Evolutionary conservation across 805 yeast species (phyloP).

Genomic region (Metschnikowia cerradonensis): DNA sequence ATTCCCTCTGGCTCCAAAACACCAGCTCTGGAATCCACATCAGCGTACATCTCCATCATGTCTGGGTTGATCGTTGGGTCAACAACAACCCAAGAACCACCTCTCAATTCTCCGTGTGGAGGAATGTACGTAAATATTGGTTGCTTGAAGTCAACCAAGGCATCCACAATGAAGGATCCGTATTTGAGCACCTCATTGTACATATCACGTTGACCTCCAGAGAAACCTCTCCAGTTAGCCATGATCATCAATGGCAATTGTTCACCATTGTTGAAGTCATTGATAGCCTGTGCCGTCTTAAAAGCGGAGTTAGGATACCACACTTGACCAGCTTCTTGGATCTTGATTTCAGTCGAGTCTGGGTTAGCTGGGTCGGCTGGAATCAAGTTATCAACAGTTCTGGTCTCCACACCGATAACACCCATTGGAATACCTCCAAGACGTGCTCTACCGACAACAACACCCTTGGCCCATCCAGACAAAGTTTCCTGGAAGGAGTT

Average conservation of each 20-base stretch:
- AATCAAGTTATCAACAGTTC: slow-evolving; percentile 78
- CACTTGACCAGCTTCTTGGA: slow-evolving; percentile 98
- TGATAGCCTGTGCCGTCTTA: slow-evolving; percentile 98
- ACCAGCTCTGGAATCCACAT: slow-evolving; percentile 93
- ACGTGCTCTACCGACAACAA: slow-evolving; percentile 97
- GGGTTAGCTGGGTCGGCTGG: slow-evolving; percentile 99
- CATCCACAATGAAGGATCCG: slow-evolving; percentile 96
- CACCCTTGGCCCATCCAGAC: slow-evolving; percentile 98
- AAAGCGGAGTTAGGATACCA: slow-evolving; percentile 99
- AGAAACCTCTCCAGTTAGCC: slow-evolving; percentile 99
- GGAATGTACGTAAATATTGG: slow-evolving; percentile 97
- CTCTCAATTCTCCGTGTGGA: slow-evolving; percentile 97
- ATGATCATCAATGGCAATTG: slow-evolving; percentile 94
- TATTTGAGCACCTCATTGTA: slow-evolving; percentile 95
- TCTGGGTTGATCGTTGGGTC: slow-evolving; percentile 96
- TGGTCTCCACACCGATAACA: slow-evolving; percentile 93
- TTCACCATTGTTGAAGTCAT: slow-evolving; percentile 97
- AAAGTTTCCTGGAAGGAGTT: slow-evolving; percentile 93
- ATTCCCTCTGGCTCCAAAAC: slow-evolving; percentile 98
- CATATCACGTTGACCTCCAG: slow-evolving; percentile 99
- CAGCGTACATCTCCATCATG: slow-evolving; percentile 99
- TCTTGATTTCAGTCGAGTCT: slow-evolving; percentile 77
- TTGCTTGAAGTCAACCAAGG: slow-evolving; percentile 91
- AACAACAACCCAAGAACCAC: slow-evolving; percentile 99
- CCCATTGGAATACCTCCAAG: slow-evolving; percentile 99